Conservation (phyloP, 2,329 filamentous ascomycete genomes). For the Xylogone sp. region DNA sequence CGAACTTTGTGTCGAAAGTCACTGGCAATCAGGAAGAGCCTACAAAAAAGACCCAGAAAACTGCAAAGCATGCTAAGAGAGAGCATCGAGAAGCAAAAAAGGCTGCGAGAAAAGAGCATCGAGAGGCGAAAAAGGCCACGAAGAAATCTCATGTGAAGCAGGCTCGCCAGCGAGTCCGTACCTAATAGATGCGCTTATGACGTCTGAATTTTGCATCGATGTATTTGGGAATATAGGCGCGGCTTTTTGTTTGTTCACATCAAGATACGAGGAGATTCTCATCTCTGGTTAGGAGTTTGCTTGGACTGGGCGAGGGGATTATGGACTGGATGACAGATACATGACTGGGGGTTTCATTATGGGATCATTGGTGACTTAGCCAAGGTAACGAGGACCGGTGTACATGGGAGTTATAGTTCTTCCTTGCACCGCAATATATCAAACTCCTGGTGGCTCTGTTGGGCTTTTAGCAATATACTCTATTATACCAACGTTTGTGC, state of each 20-base stretch:
- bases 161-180: neutral
- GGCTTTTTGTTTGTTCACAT: neutral
- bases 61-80: neutral
- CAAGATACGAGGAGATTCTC: neutral
- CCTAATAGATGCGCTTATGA: neutral
- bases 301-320: neutral
- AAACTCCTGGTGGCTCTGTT: too few species aligned
- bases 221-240: neutral
- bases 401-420: neutral
- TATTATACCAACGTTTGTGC: too few species aligned
- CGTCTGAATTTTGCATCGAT: neutral
- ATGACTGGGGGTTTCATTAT: neutral
- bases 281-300: neutral
- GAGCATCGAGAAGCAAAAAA: slow-evolving; percentile 5
- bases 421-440: too few species aligned
- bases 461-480: too few species aligned
- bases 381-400: neutral
- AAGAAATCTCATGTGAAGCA: neutral
- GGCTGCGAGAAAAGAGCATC: neutral
- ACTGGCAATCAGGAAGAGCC: slow-evolving; percentile 7
- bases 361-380: neutral
- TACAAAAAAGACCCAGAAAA: slow-evolving; percentile 7
- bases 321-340: neutral
- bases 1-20: too few species aligned
- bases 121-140: neutral